Conservation (phyloP, 1,284 basidiomycete genomes). For the Puccinia polysora region DNA sequence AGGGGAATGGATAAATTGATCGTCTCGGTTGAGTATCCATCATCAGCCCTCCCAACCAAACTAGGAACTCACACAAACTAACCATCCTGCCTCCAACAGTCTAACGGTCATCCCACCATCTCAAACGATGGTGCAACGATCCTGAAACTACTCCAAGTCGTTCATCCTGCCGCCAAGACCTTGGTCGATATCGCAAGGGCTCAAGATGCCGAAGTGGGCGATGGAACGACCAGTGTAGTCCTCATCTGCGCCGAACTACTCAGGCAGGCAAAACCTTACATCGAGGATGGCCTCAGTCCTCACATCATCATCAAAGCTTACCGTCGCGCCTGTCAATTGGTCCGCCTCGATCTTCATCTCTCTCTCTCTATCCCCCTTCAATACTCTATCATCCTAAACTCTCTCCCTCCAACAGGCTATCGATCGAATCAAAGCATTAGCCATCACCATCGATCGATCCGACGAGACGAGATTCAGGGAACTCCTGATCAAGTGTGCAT, state of each 20-base stretch:
- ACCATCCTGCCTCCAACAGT: no score
- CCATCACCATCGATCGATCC: conserved; percentile 82
- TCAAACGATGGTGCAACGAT: conserved; percentile 97
- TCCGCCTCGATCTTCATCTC: conserved; percentile 50
- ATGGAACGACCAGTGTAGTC: conserved; percentile 95
- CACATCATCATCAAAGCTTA: conserved; percentile 98
- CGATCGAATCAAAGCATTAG: conserved; percentile 80
- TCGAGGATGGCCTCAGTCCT: conserved; percentile 96
- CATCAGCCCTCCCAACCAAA: no score
- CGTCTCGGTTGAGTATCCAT: conserved; percentile 48
- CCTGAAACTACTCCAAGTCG: conserved; percentile 90
- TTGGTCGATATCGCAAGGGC: conserved; percentile 96
- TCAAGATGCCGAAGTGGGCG: conserved; percentile 96
- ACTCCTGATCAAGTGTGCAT: conserved; percentile 89
- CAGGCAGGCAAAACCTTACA: conserved; percentile 83
- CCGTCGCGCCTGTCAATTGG: conserved; percentile 78
- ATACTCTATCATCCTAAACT: background rate
- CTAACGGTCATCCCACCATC: conserved; percentile 91
- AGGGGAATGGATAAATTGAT: conserved; percentile 97
- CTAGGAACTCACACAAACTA: no score
- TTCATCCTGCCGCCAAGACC: conserved; percentile 93
- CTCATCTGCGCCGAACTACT: conserved; percentile 88
- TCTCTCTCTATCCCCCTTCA: background rate
- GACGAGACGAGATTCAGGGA: conserved; percentile 85
- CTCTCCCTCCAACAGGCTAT: conserved; percentile 62